Evolutionary conservation across 106 monocot species (phyloP).

Genomic region (Ottelia alismoides): DNA sequence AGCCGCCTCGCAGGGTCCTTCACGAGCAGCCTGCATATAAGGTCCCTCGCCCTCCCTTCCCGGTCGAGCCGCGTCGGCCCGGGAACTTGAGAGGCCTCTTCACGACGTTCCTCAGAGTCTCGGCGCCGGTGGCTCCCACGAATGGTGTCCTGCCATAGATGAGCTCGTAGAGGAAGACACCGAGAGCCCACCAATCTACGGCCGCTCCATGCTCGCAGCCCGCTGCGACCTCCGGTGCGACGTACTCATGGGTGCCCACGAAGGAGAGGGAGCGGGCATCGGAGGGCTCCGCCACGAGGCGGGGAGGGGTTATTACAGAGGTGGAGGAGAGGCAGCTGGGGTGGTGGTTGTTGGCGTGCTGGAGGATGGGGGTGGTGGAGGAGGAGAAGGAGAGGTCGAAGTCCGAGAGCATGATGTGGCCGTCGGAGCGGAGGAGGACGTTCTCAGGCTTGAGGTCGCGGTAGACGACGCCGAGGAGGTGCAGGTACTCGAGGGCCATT

Average conservation of each 20-base stretch:
- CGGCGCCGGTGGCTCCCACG: no score
- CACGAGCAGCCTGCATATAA: no score
- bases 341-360: no score
- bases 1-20: no score
- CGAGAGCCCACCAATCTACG: constrained; percentile 26
- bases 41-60: no score
- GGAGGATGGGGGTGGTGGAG: background rate
- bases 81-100: no score
- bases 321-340: no score
- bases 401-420: constrained; percentile 98
- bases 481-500: constrained; percentile 10
- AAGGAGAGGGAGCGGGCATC: constrained; percentile 11
- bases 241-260: constrained; percentile 23
- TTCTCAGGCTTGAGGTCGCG: constrained; percentile 27
- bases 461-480: constrained; percentile 11
- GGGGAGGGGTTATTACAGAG: background rate
- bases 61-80: no score
- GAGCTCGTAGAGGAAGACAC: constrained; percentile 29
- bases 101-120: no score
- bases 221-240: constrained; percentile 15
- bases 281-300: constrained; percentile 17
- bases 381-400: constrained; percentile 64
- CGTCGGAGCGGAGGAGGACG: constrained; percentile 34
- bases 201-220: constrained; percentile 12
- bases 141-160: no score